phyloP scores from a whole-genome alignment of 176 grass and related monocot species.

The Bothriochloa decipiens region DNA sequence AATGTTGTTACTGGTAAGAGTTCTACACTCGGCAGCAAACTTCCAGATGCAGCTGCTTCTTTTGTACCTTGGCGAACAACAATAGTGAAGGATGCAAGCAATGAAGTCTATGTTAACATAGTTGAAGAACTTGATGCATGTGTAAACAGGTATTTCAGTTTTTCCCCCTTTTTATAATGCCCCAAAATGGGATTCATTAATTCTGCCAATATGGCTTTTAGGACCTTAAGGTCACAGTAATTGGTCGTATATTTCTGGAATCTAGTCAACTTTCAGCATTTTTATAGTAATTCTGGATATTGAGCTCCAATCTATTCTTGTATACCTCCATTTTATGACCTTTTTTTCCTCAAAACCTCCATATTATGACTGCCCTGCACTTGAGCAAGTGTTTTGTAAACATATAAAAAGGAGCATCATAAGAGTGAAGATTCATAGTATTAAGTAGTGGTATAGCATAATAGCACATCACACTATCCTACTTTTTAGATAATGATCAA shows the following conservation, averaged over 20 bases:
- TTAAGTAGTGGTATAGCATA: conserved; percentile 5
- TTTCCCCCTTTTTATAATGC: not conserved
- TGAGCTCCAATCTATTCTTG: not conserved
- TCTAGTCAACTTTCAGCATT: conserved; percentile 2
- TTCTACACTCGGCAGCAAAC: conserved; percentile 61
- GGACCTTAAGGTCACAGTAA: conserved; percentile 4
- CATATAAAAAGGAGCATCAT: not conserved
- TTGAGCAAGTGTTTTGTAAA: not conserved
- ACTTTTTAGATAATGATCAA: too few species aligned
- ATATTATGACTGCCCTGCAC: not conserved
- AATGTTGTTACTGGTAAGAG: conserved; percentile 80
- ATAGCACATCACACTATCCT: not conserved
- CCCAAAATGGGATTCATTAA: not conserved
- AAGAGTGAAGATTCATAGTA: not conserved
- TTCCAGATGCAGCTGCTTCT: conserved; percentile 80
- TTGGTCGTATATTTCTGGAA: conserved; percentile 23
- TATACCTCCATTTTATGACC: not conserved
- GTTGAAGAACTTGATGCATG: conserved; percentile 90
- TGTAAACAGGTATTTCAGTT: conserved; percentile 62
- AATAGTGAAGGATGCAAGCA: conserved; percentile 69
- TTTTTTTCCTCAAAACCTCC: too few species aligned
- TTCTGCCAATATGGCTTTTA: conserved; percentile 6
- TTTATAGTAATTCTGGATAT: not conserved
- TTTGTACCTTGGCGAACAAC: conserved; percentile 86
- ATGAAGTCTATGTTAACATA: conserved; percentile 94